These are phyloP conservation scores for Aureobasidium leucospermi DNA, from an alignment of 2,329 filamentous ascomycete species.

Conservation along the genomic window DNA sequence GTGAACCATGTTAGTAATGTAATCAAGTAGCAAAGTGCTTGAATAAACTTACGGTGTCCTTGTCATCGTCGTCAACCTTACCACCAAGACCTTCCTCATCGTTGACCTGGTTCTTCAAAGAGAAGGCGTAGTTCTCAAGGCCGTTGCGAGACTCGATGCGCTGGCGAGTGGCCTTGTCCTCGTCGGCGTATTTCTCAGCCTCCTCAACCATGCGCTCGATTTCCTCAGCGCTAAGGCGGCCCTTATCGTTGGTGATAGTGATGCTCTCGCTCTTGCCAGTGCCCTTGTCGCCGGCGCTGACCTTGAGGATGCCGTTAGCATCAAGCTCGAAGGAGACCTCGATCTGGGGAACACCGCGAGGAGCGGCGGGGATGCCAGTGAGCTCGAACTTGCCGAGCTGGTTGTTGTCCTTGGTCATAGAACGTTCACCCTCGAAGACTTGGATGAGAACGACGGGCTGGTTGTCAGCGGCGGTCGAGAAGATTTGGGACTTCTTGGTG, in stretches of 20 bases:
- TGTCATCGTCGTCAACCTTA: conserved; percentile 98
- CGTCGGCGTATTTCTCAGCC: conserved; percentile 97
- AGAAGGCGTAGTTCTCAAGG: conserved; percentile 99
- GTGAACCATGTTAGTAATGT: conserved; percentile 29
- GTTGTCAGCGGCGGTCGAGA: conserved; percentile 94
- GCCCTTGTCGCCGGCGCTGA: conserved; percentile 93
- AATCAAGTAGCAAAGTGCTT: background rate
- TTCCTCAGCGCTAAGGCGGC: conserved; percentile 89
- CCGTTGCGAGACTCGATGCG: conserved; percentile 94
- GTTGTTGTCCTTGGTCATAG: conserved; percentile 96
- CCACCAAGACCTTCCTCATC: conserved; percentile 94
- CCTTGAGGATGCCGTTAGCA: conserved; percentile 96
- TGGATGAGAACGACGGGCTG: conserved; percentile 93
- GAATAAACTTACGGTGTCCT: conserved; percentile 68
- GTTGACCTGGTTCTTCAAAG: conserved; percentile 97
- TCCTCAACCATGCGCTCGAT: conserved; percentile 99
- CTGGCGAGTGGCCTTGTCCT: conserved; percentile 96
- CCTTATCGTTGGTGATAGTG: conserved; percentile 99
- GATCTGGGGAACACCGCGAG: conserved; percentile 94
- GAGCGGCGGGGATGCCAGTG: conserved; percentile 87
- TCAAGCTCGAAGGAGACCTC: conserved; percentile 98
- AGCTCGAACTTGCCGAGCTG: conserved; percentile 96
- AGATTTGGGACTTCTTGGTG: conserved; percentile 95
- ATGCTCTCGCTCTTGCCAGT: conserved; percentile 96
- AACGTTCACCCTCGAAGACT: conserved; percentile 89